Evolutionary conservation across 371 early-diverging fungal genomes (phyloP).

Genomic region (Apophysomyces elegans): DNA sequence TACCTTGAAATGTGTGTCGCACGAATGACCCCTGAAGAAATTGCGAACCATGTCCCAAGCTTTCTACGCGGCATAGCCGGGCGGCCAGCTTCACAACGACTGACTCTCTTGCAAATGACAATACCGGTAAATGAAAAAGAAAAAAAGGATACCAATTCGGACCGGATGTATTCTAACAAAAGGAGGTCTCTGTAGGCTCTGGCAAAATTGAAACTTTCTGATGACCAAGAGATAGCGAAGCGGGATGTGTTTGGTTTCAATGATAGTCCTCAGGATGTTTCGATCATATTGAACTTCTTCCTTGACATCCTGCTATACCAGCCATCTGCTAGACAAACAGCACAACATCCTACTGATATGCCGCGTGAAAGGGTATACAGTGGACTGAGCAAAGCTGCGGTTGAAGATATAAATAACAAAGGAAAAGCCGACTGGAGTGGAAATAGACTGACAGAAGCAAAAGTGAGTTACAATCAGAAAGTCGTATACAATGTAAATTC

Average conservation of each 20-base stretch:
- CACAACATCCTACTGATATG: slow-evolving; percentile 18
- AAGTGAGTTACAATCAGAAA: slow-evolving; percentile 27
- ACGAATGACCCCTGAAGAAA: slow-evolving; percentile 46
- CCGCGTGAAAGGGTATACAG: slow-evolving; percentile 21
- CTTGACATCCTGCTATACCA: slow-evolving; percentile 74
- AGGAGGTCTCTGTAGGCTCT: slow-evolving; percentile 42
- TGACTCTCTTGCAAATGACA: slow-evolving; percentile 65
- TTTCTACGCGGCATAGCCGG: slow-evolving; percentile 62
- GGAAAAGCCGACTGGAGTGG: slow-evolving; percentile 70
- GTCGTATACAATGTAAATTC: not conserved
- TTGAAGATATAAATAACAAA: slow-evolving; percentile 65
- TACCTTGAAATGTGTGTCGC: slow-evolving; percentile 77
- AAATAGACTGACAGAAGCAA: slow-evolving; percentile 44
- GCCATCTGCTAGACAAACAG: slow-evolving; percentile 26
- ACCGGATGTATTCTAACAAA: too few relatives aligned
- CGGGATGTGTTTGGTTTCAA: slow-evolving; percentile 62
- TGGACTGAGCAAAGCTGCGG: slow-evolving; percentile 55
- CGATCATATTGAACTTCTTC: slow-evolving; percentile 60
- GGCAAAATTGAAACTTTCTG: slow-evolving; percentile 54
- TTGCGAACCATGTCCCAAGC: slow-evolving; percentile 51
- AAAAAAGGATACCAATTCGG: too few relatives aligned
- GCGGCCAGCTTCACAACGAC: slow-evolving; percentile 61
- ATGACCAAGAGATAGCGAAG: slow-evolving; percentile 47
- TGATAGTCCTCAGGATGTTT: slow-evolving; percentile 55
- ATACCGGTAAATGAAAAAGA: slow-evolving; percentile 54